A percentile compares a stretch with the other conserved stretches of the same genome.
phyloP scores from a whole-genome alignment of 1,284 basidiomycete genomes.

The Tylopilus sp. region DNA sequence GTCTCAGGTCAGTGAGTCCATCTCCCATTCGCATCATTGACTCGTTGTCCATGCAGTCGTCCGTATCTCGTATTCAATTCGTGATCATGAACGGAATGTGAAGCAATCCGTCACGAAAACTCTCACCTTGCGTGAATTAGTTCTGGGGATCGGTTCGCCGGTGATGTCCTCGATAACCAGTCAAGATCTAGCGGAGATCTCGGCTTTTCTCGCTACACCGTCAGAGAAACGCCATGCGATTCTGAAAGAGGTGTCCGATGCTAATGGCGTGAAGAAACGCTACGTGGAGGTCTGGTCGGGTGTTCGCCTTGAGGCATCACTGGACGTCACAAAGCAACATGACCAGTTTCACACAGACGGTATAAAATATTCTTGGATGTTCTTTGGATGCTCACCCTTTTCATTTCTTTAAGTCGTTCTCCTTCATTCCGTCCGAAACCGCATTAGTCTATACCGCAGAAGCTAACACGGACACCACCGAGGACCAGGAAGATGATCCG shows the following conservation, averaged over 20 bases:
- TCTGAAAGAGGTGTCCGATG: constrained; percentile 41
- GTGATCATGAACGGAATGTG: constrained; percentile 47
- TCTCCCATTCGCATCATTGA: not conserved
- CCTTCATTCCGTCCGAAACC: constrained; percentile 51
- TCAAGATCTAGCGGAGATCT: constrained; percentile 43
- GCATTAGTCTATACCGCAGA: constrained; percentile 58
- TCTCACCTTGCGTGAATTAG: constrained; percentile 30
- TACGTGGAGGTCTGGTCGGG: constrained; percentile 61
- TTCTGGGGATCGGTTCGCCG: constrained; percentile 7
- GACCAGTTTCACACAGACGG: constrained; percentile 63
- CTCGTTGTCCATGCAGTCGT: constrained; percentile 32
- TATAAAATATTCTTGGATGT: constrained; percentile 21
- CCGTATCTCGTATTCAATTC: constrained; percentile 40
- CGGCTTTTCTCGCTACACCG: constrained; percentile 43
- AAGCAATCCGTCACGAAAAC: constrained; percentile 46
- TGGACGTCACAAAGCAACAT: constrained; percentile 58
- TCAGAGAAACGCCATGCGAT: constrained; percentile 44
- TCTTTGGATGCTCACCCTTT: not conserved
- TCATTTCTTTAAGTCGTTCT: constrained; percentile 40
- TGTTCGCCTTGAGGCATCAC: constrained; percentile 38
- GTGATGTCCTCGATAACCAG: constrained; percentile 23
- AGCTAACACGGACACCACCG: constrained; percentile 36
- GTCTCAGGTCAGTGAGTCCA: constrained; percentile 15
- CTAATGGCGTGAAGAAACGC: constrained; percentile 40
- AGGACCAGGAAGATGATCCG: constrained; percentile 32